Conservation (phyloP, 1,284 basidiomycete species). For the Cryptococcus hybrid region DNA sequence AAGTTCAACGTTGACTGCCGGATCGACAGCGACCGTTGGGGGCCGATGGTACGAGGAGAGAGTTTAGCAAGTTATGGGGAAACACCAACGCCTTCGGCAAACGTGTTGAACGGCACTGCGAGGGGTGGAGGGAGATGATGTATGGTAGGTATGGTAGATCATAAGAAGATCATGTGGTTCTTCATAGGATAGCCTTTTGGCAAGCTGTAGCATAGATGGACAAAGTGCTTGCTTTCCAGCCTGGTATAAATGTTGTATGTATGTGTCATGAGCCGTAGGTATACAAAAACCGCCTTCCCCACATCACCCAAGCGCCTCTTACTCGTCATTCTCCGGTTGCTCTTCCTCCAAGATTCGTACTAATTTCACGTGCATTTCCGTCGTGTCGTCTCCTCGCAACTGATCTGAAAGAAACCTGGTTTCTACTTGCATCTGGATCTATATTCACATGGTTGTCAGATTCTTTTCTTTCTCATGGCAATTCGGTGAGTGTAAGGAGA, state of each 20-base stretch:
- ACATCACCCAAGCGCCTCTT: slow-evolving; percentile 2
- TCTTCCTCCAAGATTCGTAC: slow-evolving; percentile 95
- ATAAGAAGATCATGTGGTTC: no score
- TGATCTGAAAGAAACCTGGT: slow-evolving; percentile 86
- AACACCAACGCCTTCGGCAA: slow-evolving; percentile 17
- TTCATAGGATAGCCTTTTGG: background rate
- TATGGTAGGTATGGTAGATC: slow-evolving; percentile 6
- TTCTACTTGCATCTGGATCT: slow-evolving; percentile 97
- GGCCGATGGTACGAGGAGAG: slow-evolving; percentile 1
- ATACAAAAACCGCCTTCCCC: no score
- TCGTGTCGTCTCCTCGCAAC: slow-evolving; percentile 87
- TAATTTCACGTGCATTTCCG: slow-evolving; percentile 88
- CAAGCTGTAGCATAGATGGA: slow-evolving; percentile 1
- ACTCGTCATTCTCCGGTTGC: slow-evolving; percentile 52
- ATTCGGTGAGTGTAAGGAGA: slow-evolving; percentile 12
- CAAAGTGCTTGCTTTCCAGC: background rate
- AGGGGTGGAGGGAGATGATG: slow-evolving; percentile 7
- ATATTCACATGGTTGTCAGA: slow-evolving; percentile 4
- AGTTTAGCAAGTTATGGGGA: slow-evolving; percentile 20
- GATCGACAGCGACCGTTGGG: slow-evolving; percentile 20
- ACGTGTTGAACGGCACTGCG: background rate
- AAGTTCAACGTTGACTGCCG: slow-evolving; percentile 2
- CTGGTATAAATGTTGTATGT: no score
- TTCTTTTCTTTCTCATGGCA: background rate
- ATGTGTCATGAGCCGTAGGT: no score